Percentiles rank a stretch among this genome's conserved stretches.
phyloP scores from a whole-genome alignment of 805 yeast genomes.

The Candida taoyuanica region DNA sequence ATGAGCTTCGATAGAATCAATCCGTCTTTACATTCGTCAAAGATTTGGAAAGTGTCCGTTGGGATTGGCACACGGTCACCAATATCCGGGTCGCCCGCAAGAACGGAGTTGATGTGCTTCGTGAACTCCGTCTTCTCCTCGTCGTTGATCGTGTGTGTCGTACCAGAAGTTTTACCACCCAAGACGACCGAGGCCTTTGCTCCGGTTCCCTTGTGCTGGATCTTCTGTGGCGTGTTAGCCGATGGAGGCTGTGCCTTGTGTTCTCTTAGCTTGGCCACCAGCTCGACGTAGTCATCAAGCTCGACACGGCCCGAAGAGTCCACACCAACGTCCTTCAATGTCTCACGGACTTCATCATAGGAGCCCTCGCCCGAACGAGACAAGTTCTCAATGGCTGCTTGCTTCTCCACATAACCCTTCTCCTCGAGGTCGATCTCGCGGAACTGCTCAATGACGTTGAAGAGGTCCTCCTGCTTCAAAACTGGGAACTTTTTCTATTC shows the following conservation, averaged over 20 bases:
- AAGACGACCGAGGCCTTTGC: conserved; percentile 74
- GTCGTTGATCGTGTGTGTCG: conserved; percentile 93
- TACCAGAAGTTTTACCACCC: conserved; percentile 83
- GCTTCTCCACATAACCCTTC: conserved; percentile 91
- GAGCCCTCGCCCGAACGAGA: conserved; percentile 74
- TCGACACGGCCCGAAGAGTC: conserved; percentile 98
- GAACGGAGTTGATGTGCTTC: conserved; percentile 87
- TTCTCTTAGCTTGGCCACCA: conserved; percentile 76
- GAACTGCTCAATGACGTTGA: conserved; percentile 81
- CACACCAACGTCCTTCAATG: conserved; percentile 83
- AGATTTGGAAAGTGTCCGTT: conserved; percentile 88
- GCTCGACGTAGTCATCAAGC: conserved; percentile 86
- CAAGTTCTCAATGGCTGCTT: conserved; percentile 78
- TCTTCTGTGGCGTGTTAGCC: conserved; percentile 28
- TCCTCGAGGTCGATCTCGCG: conserved; percentile 84
- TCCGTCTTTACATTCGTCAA: conserved; percentile 96
- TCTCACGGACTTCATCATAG: conserved; percentile 91
- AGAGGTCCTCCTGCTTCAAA: conserved; percentile 81
- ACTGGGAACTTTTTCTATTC: conserved; percentile 75
- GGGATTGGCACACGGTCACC: conserved; percentile 88
- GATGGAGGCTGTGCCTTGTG: conserved; percentile 32
- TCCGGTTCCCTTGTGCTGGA: conserved; percentile 49
- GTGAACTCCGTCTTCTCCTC: conserved; percentile 96
- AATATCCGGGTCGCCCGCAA: conserved; percentile 82
- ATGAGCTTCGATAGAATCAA: conserved; percentile 87